A percentile compares a stretch with the other conserved stretches of the same genome.
These are phyloP conservation scores for Debaryomyces fabryi DNA, from an alignment of 1,139 yeast species.

Conservation along the genomic window DNA sequence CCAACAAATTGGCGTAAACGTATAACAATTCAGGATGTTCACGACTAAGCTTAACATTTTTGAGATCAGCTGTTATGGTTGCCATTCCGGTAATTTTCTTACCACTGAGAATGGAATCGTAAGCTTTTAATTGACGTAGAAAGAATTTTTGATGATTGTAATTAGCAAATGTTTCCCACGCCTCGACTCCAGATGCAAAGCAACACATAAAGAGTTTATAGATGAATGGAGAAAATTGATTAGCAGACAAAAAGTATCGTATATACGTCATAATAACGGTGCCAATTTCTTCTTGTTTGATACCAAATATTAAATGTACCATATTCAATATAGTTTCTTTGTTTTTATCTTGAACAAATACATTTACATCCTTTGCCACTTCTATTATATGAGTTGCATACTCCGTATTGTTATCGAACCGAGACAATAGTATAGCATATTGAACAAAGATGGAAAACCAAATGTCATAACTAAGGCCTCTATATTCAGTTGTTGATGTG, in stretches of 20 bases:
- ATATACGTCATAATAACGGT: slow-evolving; percentile 53
- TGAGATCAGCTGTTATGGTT: slow-evolving; percentile 51
- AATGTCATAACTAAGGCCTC: slow-evolving; percentile 74
- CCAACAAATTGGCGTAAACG: slow-evolving; percentile 77
- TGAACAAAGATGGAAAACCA: slow-evolving; percentile 90
- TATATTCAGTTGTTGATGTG: slow-evolving; percentile 56
- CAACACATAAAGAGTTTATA: slow-evolving; percentile 69
- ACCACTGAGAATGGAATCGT: slow-evolving; percentile 64
- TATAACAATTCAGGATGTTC: slow-evolving; percentile 75
- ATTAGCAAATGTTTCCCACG: slow-evolving; percentile 65
- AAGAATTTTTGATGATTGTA: slow-evolving; percentile 88
- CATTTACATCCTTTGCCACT: slow-evolving; percentile 74
- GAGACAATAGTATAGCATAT: slow-evolving; percentile 67
- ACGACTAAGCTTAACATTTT: slow-evolving; percentile 41
- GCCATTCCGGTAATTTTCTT: slow-evolving; percentile 76
- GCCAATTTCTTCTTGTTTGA: slow-evolving; percentile 53
- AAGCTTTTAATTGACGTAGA: slow-evolving; percentile 85
- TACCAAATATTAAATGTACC: slow-evolving; percentile 67
- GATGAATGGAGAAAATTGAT: slow-evolving; percentile 75
- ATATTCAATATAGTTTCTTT: slow-evolving; percentile 60
- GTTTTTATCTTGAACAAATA: slow-evolving; percentile 65
- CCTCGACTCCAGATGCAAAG: slow-evolving; percentile 62
- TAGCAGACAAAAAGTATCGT: slow-evolving; percentile 63
- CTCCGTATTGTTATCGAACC: slow-evolving; percentile 57
- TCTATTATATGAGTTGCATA: slow-evolving; percentile 74